Evolutionary conservation across 2,329 filamentous ascomycete species (phyloP).

Genomic region (Phialocephala subalpina): DNA sequence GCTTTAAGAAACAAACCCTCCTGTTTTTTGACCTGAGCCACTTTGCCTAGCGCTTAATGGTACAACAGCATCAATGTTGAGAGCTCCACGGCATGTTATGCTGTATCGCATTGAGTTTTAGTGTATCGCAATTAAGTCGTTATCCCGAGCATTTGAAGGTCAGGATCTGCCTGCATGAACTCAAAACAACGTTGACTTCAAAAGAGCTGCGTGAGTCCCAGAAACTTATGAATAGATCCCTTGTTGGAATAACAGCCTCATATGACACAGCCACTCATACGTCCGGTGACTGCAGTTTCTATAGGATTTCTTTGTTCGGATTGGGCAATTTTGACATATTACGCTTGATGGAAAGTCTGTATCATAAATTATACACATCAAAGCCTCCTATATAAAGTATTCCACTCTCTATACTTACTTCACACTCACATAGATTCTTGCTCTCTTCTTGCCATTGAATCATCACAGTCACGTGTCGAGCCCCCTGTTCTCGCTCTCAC

Average conservation of each 20-base stretch:
- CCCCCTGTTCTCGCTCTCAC: background rate
- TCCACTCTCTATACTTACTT: background rate
- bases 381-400: background rate
- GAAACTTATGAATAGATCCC: background rate
- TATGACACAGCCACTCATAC: background rate
- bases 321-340: background rate
- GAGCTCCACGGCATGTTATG: background rate
- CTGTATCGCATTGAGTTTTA: background rate
- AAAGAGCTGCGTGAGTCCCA: background rate
- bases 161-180: conserved; percentile 7
- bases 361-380: background rate
- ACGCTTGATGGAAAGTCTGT: background rate
- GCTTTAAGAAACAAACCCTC: background rate
- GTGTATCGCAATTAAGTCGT: background rate
- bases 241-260: background rate
- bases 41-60: conserved; percentile 5
- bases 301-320: conserved; percentile 3
- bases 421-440: background rate
- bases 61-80: background rate
- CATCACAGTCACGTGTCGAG: background rate
- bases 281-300: background rate
- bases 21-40: background rate
- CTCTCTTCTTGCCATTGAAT: background rate
- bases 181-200: background rate
- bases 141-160: background rate